phyloP scores from a whole-genome alignment of 306 rosid species.

The Rosa multiflora region DNA sequence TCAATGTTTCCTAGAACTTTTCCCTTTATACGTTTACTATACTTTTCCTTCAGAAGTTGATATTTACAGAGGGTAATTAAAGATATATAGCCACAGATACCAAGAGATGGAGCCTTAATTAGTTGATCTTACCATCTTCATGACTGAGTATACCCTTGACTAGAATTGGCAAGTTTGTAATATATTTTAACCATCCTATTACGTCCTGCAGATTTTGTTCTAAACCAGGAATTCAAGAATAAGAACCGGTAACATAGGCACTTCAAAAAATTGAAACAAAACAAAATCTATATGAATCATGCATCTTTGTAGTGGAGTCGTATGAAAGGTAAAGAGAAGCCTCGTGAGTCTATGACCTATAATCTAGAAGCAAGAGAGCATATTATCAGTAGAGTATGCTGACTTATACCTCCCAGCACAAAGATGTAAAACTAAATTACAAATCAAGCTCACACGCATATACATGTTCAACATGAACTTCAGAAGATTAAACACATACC shows the following conservation, averaged over 20 bases:
- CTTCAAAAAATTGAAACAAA: background rate
- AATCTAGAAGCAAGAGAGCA: background rate
- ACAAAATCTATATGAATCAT: no score
- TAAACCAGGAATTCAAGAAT: background rate
- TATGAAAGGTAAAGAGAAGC: no score
- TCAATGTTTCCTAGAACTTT: background rate
- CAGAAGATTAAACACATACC: no score
- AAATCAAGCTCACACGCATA: no score
- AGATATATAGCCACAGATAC: background rate
- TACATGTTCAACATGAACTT: no score
- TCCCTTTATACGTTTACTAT: background rate
- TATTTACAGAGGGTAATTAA: background rate
- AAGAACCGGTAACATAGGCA: background rate
- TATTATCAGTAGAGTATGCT: background rate
- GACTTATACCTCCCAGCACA: slow-evolving; percentile 52
- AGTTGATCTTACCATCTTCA: slow-evolving; percentile 38
- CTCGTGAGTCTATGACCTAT: no score
- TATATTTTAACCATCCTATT: slow-evolving; percentile 34
- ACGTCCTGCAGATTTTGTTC: slow-evolving; percentile 24
- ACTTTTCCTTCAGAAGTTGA: no score
- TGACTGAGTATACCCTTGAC: slow-evolving; percentile 41
- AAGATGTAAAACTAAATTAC: background rate
- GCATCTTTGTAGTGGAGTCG: no score
- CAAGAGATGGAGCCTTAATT: background rate
- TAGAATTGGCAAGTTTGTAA: slow-evolving; percentile 41